Base-by-base conservation (phyloP, 2,329 filamentous ascomycete genomes). In the Didymellaceae sp. region DNA sequence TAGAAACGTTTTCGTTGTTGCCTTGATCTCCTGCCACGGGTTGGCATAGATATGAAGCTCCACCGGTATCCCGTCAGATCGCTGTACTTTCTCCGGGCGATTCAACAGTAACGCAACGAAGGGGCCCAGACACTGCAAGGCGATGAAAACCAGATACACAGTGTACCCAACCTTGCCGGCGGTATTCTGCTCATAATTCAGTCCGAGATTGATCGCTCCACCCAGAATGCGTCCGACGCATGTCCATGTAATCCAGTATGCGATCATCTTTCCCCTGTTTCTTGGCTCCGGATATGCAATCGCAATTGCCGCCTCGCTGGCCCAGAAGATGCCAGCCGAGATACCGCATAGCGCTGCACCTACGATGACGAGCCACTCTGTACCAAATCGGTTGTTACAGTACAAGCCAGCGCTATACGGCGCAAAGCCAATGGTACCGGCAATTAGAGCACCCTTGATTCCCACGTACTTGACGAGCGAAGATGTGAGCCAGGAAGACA, bases 201-300 rank as follows among this genome's bases (percentile, higher is more conserved):
- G 70, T 0, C 74, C 78, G 0, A 82, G 73, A 8, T 78, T 77
- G 25, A 82, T 79, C 0, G 79, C 76, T 4, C 78, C 73, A 2
- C 79, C 79, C 44, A 82, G 77, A 25, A 82, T 75, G 49, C 80
- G 78, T 1, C 80, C 80, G 13, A 81, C 74, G 48, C 81, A 78
- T 3, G 78, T 75, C 21, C 81, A 77, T 5, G 78, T 77, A 10
- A 82, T 76, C 80, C 79, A 82, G 20, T 80, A 80, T 57, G 6
- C 67, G 2, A 74, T 74, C 48, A 45, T 51, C 6, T 32, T 33
- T 1, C 41, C 41, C 6, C 38, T 42, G 6, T 49, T 45, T 24
- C 10, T 49, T 1, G 51, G 51, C 18, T 56, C 52, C 1, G 53
- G 52, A 34, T 53, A 61, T 2, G 47, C 50, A 10, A 58, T 54